Base-by-base conservation (phyloP, 441 rosid species). In the Adansonia grandidieri region DNA sequence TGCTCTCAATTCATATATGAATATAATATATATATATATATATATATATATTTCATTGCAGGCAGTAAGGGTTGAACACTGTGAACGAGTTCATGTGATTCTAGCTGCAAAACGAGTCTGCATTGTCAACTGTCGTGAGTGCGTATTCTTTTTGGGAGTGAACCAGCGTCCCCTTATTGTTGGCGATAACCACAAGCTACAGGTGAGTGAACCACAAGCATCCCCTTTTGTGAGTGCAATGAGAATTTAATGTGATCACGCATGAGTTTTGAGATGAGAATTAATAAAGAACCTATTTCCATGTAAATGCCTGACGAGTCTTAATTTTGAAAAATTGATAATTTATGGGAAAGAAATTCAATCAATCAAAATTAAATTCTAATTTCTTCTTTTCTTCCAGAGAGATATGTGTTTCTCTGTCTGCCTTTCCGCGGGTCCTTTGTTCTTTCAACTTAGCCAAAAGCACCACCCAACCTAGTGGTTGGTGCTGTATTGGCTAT, bases 61-160 rank as follows among this genome's bases (percentile, higher is more conserved):
- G 99, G 95, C 98, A 72, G 88, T 94, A 58, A 91, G 96, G 88
- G 84, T 96, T 82, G 99, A 96, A 80, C 99, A 96, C 80, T 96
- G 99, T 70, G 99, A 96, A 82, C 90, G 99, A 80, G 98, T 96
- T 80, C 98, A 96, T 90, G 93, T 96, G 79, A 91, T 94, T 80
- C 88, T 88, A 24, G 94, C 97, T 22, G 85, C 98, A 62, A 96
- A 92, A 80, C 91, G 98, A 84, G 89, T 93, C 61, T 91, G 96
- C 86, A 91, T 96, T 71, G 98, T 96, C 76, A 96, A 92, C 83
- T 96, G 99, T 82, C 98, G 98, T n/a, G 99, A 96, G 82, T 96
- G 99, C 65, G 82, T 93, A 28, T 94, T 96, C 90, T 96, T 93
- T 83, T 87, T 96, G 80, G 99, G 99, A 76, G 99, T 96, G 82